A percentile compares a stretch with the other conserved stretches of the same genome.
Conservation (phyloP, 768 basidiomycete species). For the Rhizopogon roseolus region DNA sequence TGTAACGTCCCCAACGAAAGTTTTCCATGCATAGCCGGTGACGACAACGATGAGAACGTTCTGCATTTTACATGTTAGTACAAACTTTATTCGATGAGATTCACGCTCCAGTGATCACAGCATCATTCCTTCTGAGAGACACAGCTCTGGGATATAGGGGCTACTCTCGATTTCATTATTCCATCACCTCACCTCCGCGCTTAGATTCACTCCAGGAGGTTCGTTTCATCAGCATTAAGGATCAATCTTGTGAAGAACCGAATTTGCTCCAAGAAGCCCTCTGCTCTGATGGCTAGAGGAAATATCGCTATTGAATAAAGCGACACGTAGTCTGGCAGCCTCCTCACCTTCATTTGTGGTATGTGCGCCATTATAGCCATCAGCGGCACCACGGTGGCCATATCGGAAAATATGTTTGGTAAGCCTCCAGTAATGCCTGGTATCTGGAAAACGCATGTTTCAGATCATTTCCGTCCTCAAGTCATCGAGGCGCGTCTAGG, state of each 20-base stretch:
- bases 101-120: background rate
- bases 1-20: conserved; percentile 7
- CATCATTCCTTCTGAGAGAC: no score
- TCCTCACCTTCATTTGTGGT: conserved; percentile 24
- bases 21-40: background rate
- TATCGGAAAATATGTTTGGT: conserved; percentile 45
- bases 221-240: conserved; percentile 26
- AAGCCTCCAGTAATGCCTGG: conserved; percentile 40
- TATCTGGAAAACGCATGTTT: conserved; percentile 29
- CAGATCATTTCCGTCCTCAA: conserved; percentile 16
- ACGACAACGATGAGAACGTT: background rate
- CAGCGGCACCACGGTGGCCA: conserved; percentile 22
- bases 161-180: background rate
- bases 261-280: conserved; percentile 25
- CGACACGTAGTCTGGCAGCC: background rate
- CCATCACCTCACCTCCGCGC: background rate
- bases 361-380: conserved; percentile 32
- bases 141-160: background rate
- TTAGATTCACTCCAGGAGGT: conserved; percentile 14
- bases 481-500: background rate
- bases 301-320: conserved; percentile 3
- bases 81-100: background rate
- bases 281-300: conserved; percentile 21
- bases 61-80: background rate
- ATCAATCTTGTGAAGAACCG: conserved; percentile 28